Evolutionary conservation across 2,329 filamentous ascomycete species (phyloP).

Genomic region (Westerdykella sp.): DNA sequence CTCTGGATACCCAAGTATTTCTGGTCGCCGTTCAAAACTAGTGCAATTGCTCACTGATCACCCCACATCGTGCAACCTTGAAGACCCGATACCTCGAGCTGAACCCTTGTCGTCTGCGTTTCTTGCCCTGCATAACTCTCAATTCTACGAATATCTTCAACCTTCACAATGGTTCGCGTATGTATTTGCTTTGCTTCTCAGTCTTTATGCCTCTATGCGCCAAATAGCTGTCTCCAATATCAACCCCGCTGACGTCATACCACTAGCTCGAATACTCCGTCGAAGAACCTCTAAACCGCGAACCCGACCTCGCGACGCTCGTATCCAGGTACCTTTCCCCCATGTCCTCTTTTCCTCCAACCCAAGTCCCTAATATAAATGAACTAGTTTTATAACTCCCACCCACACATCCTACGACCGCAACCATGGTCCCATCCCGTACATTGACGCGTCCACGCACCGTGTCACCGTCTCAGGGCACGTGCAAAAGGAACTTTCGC

Average conservation of each 20-base stretch:
- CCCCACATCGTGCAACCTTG: too few species aligned
- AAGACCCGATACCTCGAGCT: too few species aligned
- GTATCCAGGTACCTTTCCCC: conserved; percentile 36
- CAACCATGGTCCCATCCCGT: conserved; percentile 51
- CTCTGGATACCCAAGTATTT: too few species aligned
- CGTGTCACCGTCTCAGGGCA: conserved; percentile 46
- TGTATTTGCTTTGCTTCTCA: too few species aligned
- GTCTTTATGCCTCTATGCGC: too few species aligned
- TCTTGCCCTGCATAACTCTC: too few species aligned
- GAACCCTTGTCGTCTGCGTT: too few species aligned
- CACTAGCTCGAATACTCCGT: conserved; percentile 37
- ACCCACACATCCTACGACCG: conserved; percentile 49
- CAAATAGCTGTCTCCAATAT: too few species aligned
- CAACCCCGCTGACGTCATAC: conserved; percentile 10
- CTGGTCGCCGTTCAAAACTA: too few species aligned
- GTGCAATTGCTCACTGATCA: too few species aligned
- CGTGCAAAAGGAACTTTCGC: conserved; percentile 40
- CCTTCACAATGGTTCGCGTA: too few species aligned
- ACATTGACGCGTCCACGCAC: conserved; percentile 39
- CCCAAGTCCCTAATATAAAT: neutral
- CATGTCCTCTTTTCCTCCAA: neutral
- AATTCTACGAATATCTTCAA: too few species aligned
- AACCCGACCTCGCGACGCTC: conserved; percentile 42
- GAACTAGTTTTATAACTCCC: conserved; percentile 44
- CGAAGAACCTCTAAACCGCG: conserved; percentile 45